Percentiles rank a stretch among this genome's conserved stretches.
Evolutionary conservation across 2,329 filamentous ascomycete species (phyloP).

Genomic region (Ceratocystiopsis brevicomis): DNA sequence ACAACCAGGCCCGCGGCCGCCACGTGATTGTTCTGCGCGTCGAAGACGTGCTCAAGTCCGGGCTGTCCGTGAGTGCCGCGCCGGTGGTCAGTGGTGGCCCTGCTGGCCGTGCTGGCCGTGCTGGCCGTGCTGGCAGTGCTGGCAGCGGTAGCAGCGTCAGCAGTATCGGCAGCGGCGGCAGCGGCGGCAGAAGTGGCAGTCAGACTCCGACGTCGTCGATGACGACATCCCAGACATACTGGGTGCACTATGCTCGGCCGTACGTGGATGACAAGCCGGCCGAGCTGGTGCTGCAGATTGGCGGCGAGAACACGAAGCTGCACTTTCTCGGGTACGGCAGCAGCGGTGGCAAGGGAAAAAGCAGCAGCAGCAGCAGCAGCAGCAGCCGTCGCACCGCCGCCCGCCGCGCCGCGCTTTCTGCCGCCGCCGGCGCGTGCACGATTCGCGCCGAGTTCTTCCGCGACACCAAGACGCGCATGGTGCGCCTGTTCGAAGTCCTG

Average conservation of each 20-base stretch:
- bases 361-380: constrained; percentile 4
- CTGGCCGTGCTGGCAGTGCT: no score
- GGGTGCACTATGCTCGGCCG: constrained; percentile 66
- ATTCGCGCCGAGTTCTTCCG: constrained; percentile 57
- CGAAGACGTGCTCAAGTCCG: constrained; percentile 77
- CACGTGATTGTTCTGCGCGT: constrained; percentile 64
- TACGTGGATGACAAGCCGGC: constrained; percentile 59
- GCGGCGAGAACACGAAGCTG: constrained; percentile 42
- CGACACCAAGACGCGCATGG: constrained; percentile 48
- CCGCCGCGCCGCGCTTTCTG: background rate
- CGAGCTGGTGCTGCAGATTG: constrained; percentile 67
- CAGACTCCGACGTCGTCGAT: constrained; percentile 8
- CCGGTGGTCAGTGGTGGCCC: constrained; percentile 14
- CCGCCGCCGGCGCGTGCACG: constrained; percentile 5
- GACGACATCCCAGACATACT: constrained; percentile 22
- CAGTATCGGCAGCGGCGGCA: no score
- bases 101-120: no score
- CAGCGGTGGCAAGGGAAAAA: no score
- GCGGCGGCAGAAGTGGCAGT: no score
- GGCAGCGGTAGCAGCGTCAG: no score
- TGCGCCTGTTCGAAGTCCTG: constrained; percentile 61
- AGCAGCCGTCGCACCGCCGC: background rate
- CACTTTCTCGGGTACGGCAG: constrained; percentile 19
- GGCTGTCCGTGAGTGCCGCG: constrained; percentile 40
- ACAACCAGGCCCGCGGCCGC: constrained; percentile 48